Conservation (phyloP, 2,329 filamentous ascomycete species). For the Myriosclerotinia scirpicola region DNA sequence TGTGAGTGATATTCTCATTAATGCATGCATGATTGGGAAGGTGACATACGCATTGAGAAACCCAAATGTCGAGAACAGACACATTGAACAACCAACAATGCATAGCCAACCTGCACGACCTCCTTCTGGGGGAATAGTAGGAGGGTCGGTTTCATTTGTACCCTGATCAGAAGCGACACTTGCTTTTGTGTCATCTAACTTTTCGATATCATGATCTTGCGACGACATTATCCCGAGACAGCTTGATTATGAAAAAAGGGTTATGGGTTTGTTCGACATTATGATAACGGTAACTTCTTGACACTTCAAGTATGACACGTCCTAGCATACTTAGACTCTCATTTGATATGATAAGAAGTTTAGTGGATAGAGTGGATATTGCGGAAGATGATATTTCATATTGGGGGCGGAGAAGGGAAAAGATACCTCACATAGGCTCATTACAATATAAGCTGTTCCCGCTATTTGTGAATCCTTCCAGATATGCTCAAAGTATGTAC, state of each 20-base stretch:
- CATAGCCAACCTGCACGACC: not conserved
- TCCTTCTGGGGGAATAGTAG: not conserved
- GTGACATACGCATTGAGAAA: slow-evolving; percentile 18
- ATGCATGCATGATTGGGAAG: no score
- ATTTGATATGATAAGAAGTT: not conserved
- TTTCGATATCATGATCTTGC: not conserved
- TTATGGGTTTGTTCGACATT: not conserved
- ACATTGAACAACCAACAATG: not conserved
- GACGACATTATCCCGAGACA: not conserved
- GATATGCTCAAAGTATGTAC: not conserved
- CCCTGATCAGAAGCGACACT: not conserved
- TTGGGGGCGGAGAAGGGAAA: not conserved
- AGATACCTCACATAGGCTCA: not conserved
- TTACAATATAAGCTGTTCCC: not conserved
- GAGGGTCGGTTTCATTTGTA: not conserved
- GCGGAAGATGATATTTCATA: not conserved
- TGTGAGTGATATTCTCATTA: not conserved
- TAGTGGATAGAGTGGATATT: slow-evolving; percentile 1
- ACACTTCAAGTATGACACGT: not conserved
- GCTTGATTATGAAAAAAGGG: not conserved
- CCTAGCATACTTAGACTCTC: not conserved
- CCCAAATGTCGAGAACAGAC: slow-evolving; percentile 10
- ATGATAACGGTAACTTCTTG: not conserved
- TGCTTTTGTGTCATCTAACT: not conserved
- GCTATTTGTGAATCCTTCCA: not conserved